These are phyloP conservation scores for Flueggea neowawraea DNA, from an alignment of 441 rosid species.

Conservation along the genomic window DNA sequence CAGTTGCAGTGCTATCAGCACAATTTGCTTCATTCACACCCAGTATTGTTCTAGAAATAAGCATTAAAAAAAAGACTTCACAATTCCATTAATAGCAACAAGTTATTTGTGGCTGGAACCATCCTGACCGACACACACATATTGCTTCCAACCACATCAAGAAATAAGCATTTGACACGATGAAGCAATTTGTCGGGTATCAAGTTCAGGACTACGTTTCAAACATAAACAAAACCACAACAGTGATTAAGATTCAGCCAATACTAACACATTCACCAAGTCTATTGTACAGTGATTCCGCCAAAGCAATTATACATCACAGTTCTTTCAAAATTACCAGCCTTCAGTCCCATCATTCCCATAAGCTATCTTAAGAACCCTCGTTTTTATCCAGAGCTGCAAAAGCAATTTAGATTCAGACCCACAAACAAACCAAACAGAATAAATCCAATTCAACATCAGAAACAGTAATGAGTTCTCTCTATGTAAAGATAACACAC, in stretches of 20 bases:
- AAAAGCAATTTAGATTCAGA: conserved; percentile 14
- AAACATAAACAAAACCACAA: background rate
- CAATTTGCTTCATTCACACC: too few species aligned
- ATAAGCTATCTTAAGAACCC: conserved; percentile 34
- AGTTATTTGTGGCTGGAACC: too few species aligned
- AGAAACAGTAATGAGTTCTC: background rate
- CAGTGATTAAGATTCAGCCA: background rate
- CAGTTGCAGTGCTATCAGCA: too few species aligned
- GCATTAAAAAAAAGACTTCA: too few species aligned
- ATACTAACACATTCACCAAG: conserved; percentile 3
- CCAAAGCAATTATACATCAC: conserved; percentile 4
- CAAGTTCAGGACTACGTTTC: too few species aligned
- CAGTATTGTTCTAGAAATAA: too few species aligned
- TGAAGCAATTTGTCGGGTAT: too few species aligned
- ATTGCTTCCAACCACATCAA: too few species aligned
- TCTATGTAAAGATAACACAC: background rate
- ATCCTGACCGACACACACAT: too few species aligned
- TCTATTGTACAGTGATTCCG: background rate
- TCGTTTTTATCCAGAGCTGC: conserved; percentile 89
- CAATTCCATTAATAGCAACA: too few species aligned
- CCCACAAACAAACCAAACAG: background rate
- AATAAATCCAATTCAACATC: conserved; percentile 2
- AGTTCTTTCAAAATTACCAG: background rate
- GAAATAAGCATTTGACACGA: too few species aligned
- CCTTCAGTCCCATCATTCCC: conserved; percentile 2